Percentiles rank a stretch among this genome's conserved stretches.
These are phyloP conservation scores for Cutaneotrichosporon sp. DNA, from an alignment of 1,284 basidiomycete genomes.

Conservation along the genomic window DNA sequence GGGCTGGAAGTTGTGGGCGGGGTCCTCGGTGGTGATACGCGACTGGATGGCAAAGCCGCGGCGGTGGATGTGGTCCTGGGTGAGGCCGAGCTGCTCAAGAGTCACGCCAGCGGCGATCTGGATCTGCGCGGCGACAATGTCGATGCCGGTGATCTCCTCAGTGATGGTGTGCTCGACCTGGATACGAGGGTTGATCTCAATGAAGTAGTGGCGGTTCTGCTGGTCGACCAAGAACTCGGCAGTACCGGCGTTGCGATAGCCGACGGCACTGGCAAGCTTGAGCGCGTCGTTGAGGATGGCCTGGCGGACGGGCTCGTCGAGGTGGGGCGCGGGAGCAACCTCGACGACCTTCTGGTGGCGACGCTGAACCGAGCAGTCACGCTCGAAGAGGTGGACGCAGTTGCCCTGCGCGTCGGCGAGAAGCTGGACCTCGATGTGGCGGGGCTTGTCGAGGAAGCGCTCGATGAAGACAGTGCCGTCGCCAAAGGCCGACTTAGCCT, in stretches of 20 bases:
- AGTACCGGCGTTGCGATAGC: constrained; percentile 94
- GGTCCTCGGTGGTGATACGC: constrained; percentile 98
- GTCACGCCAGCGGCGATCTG: constrained; percentile 97
- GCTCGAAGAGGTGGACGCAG: constrained; percentile 94
- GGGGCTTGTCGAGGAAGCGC: constrained; percentile 91
- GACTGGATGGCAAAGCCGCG: constrained; percentile 98
- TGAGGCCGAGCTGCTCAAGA: constrained; percentile 89
- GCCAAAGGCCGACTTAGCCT: constrained; percentile 94
- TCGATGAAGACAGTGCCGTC: constrained; percentile 99
- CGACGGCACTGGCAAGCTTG: constrained; percentile 86
- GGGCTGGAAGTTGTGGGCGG: constrained; percentile 86
- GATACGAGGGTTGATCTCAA: constrained; percentile 97
- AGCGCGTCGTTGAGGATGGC: constrained; percentile 88
- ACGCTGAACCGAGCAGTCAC: constrained; percentile 97
- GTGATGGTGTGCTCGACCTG: constrained; percentile 99
- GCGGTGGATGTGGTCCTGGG: constrained; percentile 94
- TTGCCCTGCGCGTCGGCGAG: constrained; percentile 89
- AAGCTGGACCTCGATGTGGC: constrained; percentile 96
- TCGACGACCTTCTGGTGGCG: constrained; percentile 99
- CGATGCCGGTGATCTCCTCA: constrained; percentile 98
- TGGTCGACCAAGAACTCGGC: constrained; percentile 97
- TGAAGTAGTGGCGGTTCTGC: constrained; percentile 94
- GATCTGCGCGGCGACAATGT: constrained; percentile 97
- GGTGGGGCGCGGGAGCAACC: constrained; percentile 92
- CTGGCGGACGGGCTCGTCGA: constrained; percentile 85